Evolutionary conservation across 2,329 filamentous ascomycete species (phyloP).

Genomic region (Cadophora sp.): DNA sequence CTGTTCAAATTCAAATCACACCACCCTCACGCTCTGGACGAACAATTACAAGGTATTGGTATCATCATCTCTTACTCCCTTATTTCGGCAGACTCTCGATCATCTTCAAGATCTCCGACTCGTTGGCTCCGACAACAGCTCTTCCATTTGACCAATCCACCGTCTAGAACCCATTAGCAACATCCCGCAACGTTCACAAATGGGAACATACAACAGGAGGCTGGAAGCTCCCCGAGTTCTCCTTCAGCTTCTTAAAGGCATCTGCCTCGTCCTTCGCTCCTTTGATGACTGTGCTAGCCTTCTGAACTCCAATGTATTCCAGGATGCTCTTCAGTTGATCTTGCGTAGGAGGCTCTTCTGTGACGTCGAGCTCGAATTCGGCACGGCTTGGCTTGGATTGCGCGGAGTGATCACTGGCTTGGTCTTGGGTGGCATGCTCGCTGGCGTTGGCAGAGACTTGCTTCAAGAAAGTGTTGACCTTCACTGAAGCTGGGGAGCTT

Average conservation of each 20-base stretch:
- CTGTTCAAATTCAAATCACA: slow-evolving; percentile 12
- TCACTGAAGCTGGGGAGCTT: slow-evolving; percentile 72
- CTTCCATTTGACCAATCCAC: slow-evolving; percentile 96
- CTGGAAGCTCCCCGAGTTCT: slow-evolving; percentile 71
- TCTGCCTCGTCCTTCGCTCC: slow-evolving; percentile 78
- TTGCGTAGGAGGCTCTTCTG: slow-evolving; percentile 78
- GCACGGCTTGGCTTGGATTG: slow-evolving; percentile 61
- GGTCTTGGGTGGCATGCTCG: slow-evolving; percentile 73
- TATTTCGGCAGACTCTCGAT: slow-evolving; percentile 62
- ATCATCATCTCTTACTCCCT: slow-evolving; percentile 28
- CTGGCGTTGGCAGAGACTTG: slow-evolving; percentile 75
- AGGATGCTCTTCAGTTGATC: slow-evolving; percentile 86
- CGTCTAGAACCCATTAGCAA: slow-evolving; percentile 52
- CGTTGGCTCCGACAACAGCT: slow-evolving; percentile 77
- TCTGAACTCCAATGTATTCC: slow-evolving; percentile 75
- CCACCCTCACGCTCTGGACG: neutral
- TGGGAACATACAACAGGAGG: slow-evolving; percentile 73
- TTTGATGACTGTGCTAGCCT: slow-evolving; percentile 69
- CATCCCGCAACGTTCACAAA: slow-evolving; percentile 5
- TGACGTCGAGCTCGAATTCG: slow-evolving; percentile 87
- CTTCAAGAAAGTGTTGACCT: slow-evolving; percentile 79
- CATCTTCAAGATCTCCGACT: slow-evolving; percentile 89
- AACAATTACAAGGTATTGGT: slow-evolving; percentile 20
- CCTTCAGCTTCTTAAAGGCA: slow-evolving; percentile 79
- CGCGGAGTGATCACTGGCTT: slow-evolving; percentile 69